Conservation (phyloP, 2,329 filamentous ascomycete species). For the Diaporthe humulicola region DNA sequence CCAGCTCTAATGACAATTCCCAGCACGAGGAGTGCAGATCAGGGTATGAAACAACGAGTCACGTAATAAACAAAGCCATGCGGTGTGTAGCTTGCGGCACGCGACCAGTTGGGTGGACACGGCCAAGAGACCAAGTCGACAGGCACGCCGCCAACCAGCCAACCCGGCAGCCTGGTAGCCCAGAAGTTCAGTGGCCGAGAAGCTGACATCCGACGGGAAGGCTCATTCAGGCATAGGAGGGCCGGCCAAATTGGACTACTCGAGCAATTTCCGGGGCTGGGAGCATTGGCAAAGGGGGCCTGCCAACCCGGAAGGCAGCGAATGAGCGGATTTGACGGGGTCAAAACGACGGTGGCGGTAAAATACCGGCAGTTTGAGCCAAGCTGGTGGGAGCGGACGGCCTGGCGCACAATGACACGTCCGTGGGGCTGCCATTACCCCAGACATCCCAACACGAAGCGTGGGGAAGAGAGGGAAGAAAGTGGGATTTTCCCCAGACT, state of each 20-base stretch:
- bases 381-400: not conserved
- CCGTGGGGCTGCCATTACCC: slow-evolving; percentile 4
- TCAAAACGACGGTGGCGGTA: slow-evolving; percentile 18
- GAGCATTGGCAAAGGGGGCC: slow-evolving; percentile 3
- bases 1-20: not conserved
- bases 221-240: not conserved
- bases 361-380: slow-evolving; percentile 16
- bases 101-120: slow-evolving; percentile 9
- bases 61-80: not conserved
- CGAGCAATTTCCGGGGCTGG: slow-evolving; percentile 20
- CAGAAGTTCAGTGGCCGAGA: not conserved
- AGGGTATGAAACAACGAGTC: not conserved
- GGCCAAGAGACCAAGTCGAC: slow-evolving; percentile 5
- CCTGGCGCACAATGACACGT: not conserved
- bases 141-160: not conserved
- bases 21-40: not conserved
- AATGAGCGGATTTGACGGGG: not conserved
- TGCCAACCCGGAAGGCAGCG: not conserved
- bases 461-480: not conserved
- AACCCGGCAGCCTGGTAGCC: not conserved
- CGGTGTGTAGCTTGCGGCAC: slow-evolving; percentile 6
- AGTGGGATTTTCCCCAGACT: slow-evolving; percentile 21
- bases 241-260: not conserved
- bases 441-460: not conserved
- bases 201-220: slow-evolving; percentile 13